These are phyloP conservation scores for Aquilaria malaccensis DNA, from an alignment of 345 rosid species.

Conservation along the genomic window DNA sequence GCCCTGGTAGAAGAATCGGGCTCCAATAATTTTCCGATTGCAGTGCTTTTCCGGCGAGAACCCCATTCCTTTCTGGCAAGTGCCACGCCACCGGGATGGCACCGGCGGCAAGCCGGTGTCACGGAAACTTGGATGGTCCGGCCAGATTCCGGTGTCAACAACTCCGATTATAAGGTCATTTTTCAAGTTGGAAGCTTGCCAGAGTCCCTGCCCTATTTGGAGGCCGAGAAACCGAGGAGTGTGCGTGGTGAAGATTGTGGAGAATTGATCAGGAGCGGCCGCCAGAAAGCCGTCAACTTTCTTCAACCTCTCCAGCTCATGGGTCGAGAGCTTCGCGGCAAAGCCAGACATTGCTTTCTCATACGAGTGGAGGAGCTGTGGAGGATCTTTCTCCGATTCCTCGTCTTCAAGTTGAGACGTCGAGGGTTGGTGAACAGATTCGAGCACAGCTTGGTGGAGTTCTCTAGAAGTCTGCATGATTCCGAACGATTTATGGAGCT, in stretches of 20 bases:
- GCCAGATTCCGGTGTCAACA: conserved; percentile 74
- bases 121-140: conserved; percentile 63
- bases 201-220: conserved; percentile 40
- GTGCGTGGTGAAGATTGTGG: conserved; percentile 60
- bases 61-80: conserved; percentile 54
- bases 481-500: conserved; percentile 19
- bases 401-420: conserved; percentile 11
- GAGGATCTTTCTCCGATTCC: conserved; percentile 10
- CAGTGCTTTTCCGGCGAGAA: conserved; percentile 44
- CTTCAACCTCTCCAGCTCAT: conserved; percentile 41
- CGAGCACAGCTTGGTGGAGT: conserved; percentile 30
- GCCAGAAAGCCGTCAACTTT: conserved; percentile 44
- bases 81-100: conserved; percentile 72
- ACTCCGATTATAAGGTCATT: conserved; percentile 61
- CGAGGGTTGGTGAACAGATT: conserved; percentile 28
- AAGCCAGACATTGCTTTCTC: conserved; percentile 58
- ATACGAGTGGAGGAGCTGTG: conserved; percentile 50
- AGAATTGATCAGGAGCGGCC: conserved; percentile 49
- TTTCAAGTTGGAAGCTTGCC: conserved; percentile 33
- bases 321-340: conserved; percentile 46
- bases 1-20: conserved; percentile 53
- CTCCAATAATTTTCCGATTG: conserved; percentile 76
- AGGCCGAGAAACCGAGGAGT: conserved; percentile 65
- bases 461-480: conserved; percentile 14
- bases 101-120: conserved; percentile 48